phyloP scores from a whole-genome alignment of 371 early-diverging fungal genomes.

The Mortierella sp. region DNA sequence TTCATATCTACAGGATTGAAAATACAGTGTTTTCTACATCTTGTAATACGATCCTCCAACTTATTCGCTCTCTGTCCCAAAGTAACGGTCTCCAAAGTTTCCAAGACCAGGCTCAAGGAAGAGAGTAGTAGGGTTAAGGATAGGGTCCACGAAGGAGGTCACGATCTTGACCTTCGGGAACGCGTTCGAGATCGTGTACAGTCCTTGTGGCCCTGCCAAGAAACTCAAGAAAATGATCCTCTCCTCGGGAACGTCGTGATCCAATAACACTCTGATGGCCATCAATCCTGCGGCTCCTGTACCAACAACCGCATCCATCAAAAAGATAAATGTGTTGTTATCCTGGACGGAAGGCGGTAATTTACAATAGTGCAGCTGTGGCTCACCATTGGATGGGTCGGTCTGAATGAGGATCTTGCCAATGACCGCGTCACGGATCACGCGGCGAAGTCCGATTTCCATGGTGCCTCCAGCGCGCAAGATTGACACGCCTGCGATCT shows the following conservation, averaged over 20 bases:
- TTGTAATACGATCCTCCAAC: not conserved
- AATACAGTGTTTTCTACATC: no score
- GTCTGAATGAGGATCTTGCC: conserved; percentile 93
- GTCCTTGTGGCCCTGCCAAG: conserved; percentile 78
- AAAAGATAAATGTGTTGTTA: conserved; percentile 26
- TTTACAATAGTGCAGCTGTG: conserved; percentile 61
- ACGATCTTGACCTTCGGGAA: conserved; percentile 88
- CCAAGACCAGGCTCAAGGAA: conserved; percentile 89
- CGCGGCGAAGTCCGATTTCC: conserved; percentile 86
- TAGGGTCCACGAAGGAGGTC: conserved; percentile 78
- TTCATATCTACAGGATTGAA: no score
- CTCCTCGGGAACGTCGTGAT: conserved; percentile 88
- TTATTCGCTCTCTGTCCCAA: conserved; percentile 44
- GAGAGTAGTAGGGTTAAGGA: conserved; percentile 68
- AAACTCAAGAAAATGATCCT: conserved; percentile 84
- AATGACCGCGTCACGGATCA: conserved; percentile 79
- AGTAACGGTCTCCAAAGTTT: conserved; percentile 76
- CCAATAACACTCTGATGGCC: conserved; percentile 91
- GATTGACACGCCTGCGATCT: conserved; percentile 82
- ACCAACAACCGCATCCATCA: conserved; percentile 79
- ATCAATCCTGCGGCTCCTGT: conserved; percentile 93
- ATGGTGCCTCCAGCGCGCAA: conserved; percentile 90
- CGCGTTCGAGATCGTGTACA: conserved; percentile 80
- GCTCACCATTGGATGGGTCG: conserved; percentile 83
- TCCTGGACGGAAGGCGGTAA: conserved; percentile 16